These are phyloP conservation scores for Neopestalotiopsis clavispora DNA, from an alignment of 2,329 filamentous ascomycete genomes.

Conservation along the genomic window DNA sequence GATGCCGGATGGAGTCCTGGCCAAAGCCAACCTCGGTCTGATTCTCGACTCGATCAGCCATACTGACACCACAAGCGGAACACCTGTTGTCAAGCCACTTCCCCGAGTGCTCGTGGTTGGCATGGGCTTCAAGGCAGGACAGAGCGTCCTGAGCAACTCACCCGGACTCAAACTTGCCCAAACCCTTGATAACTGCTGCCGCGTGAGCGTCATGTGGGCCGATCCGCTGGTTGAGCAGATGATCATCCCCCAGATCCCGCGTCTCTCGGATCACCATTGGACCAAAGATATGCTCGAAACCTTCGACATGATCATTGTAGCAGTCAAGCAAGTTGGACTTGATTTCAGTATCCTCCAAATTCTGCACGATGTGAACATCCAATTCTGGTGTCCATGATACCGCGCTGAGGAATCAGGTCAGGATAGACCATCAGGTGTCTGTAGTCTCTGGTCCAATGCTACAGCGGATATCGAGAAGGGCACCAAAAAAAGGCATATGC, in stretches of 20 bases:
- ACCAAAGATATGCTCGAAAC: constrained; percentile 37
- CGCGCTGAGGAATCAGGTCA: background rate
- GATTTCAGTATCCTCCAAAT: constrained; percentile 43
- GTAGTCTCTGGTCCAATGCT: background rate
- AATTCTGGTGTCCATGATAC: constrained; percentile 42
- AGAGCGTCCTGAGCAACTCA: constrained; percentile 52
- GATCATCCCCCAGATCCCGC: constrained; percentile 44
- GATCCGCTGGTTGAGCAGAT: constrained; percentile 50
- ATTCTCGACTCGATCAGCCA: background rate
- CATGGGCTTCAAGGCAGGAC: constrained; percentile 55
- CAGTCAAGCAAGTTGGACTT: constrained; percentile 47
- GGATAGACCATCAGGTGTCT: too few species aligned
- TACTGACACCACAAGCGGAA: background rate
- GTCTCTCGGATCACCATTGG: constrained; percentile 45
- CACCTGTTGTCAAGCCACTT: background rate
- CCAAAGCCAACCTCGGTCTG: background rate
- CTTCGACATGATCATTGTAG: constrained; percentile 50
- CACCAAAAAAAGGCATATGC: background rate
- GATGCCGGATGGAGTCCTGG: background rate
- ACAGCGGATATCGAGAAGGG: background rate
- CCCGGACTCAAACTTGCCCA: constrained; percentile 49
- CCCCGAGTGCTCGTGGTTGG: constrained; percentile 47
- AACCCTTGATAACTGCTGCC: constrained; percentile 34
- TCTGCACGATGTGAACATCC: constrained; percentile 40
- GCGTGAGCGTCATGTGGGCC: constrained; percentile 47